Evolutionary conservation across 441 rosid genomes (phyloP), one percentile per base, ranked within the genome.

Genomic region (Geranium incanum): DNA sequence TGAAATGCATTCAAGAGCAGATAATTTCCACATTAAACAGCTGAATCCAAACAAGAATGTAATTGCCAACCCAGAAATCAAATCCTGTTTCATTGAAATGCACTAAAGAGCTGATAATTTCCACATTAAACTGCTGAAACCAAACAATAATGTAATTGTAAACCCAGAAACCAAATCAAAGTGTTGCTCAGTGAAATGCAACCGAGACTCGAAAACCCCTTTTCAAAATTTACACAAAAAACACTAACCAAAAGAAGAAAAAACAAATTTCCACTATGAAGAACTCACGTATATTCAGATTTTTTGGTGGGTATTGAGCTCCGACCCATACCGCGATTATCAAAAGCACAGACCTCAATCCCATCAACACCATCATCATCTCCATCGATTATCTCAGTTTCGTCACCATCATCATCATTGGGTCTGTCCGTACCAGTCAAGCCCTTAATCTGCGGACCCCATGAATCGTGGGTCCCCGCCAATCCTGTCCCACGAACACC

Each of bases 311-410:
- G 98, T 0, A 93, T 71, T 69, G 93, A 89, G 86, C 98, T 95
- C 73, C 86, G 87, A 72, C 99, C 99, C 84, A 95, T 73, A 9
- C 99, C 99, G 43, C 99, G 99, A 78, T 95, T 93, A 73, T 95
- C 98, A 62, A 95, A 88, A 0, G 95, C 96, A 67, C 98, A 95
- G 1, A 93, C 92, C 80, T 95, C 87, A 39, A 86, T 71, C 21
- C 91, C 88, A 68, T 69, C 70, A 7, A 70, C 75, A 0, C 21
- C 65, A 2, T 8, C 75, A 8, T 1, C 48, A 19, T 45, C 63
- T 5, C 19, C 60, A 55, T 11, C 57, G 33, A 28, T 28, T 15
- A 59, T 19, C 33, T 59, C 18, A 8, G 64, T n/a, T 59, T 57
- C 23, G 21, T 21, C 21, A 21, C 21, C 21, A 13, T 68, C 84